Conservation (phyloP, 169 alveolate species). For the Cryptosporidium parvum region DNA sequence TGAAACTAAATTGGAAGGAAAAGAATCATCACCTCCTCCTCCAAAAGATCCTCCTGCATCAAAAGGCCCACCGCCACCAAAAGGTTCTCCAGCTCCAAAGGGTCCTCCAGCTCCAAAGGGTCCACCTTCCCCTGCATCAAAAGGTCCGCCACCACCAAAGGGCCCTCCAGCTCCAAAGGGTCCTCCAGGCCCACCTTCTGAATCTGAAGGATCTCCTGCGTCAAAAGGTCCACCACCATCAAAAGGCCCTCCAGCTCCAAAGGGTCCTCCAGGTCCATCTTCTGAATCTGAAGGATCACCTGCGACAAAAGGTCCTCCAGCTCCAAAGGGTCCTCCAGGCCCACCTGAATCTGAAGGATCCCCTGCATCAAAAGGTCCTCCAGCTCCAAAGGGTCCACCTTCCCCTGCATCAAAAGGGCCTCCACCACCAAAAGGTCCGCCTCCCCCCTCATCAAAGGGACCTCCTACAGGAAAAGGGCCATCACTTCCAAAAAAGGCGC, state of each 20-base stretch:
- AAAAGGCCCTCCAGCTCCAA: not conserved
- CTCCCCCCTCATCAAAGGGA: not conserved
- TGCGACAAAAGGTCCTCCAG: not conserved
- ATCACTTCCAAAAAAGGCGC: not conserved
- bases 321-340: not conserved
- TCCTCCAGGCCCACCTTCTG: not conserved
- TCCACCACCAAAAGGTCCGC: not conserved
- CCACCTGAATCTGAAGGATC: too few species aligned
- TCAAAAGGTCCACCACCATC: not conserved
- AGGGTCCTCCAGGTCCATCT: conserved; percentile 32
- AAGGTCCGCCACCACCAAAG: not conserved
- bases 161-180: conserved; percentile 14
- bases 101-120: not conserved
- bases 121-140: not conserved
- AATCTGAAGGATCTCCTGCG: not conserved
- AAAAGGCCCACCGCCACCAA: not conserved
- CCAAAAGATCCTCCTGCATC: not conserved
- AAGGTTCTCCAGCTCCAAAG: not conserved
- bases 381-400: not conserved
- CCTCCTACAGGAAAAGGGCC: conserved; percentile 10
- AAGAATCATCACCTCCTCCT: not conserved
- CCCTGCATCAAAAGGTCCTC: not conserved
- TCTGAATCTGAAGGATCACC: not conserved
- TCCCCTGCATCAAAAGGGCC: conserved; percentile 6
- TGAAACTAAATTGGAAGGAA: not conserved